These are phyloP conservation scores for Exophiala lecanii-corni DNA, from an alignment of 2,329 filamentous ascomycete genomes.

Conservation along the genomic window DNA sequence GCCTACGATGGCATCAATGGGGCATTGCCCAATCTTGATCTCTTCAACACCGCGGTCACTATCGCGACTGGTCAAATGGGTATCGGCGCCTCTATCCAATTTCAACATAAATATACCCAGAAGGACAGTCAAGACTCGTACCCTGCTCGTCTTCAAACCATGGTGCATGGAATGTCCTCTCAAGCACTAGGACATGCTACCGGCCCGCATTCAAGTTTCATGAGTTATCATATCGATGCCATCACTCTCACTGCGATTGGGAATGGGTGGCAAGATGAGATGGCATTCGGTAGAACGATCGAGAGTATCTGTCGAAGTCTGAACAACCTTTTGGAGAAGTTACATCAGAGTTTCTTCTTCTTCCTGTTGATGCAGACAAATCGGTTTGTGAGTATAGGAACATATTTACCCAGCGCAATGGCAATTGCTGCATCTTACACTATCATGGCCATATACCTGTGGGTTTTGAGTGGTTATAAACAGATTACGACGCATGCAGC, in stretches of 20 bases:
- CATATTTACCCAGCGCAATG: constrained; percentile 97
- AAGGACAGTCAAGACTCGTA: constrained; percentile 67
- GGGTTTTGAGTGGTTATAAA: constrained; percentile 75
- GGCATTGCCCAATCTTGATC: constrained; percentile 88
- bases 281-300: constrained; percentile 83
- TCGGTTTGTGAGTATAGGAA: constrained; percentile 95
- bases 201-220: constrained; percentile 90
- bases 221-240: constrained; percentile 95
- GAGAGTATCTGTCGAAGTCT: constrained; percentile 89
- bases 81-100: constrained; percentile 64
- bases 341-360: constrained; percentile 99
- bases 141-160: constrained; percentile 74
- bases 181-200: constrained; percentile 86
- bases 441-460: constrained; percentile 90
- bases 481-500: constrained; percentile 24
- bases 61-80: constrained; percentile 92
- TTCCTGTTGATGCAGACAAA: constrained; percentile 89
- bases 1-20: constrained; percentile 95
- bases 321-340: constrained; percentile 92
- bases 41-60: constrained; percentile 87
- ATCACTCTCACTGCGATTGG: constrained; percentile 88
- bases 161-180: constrained; percentile 86
- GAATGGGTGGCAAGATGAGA: constrained; percentile 94
- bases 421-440: constrained; percentile 89
- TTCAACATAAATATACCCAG: constrained; percentile 68